Conservation (phyloP, 2,329 filamentous ascomycete species). For the Camillea tinctor region DNA sequence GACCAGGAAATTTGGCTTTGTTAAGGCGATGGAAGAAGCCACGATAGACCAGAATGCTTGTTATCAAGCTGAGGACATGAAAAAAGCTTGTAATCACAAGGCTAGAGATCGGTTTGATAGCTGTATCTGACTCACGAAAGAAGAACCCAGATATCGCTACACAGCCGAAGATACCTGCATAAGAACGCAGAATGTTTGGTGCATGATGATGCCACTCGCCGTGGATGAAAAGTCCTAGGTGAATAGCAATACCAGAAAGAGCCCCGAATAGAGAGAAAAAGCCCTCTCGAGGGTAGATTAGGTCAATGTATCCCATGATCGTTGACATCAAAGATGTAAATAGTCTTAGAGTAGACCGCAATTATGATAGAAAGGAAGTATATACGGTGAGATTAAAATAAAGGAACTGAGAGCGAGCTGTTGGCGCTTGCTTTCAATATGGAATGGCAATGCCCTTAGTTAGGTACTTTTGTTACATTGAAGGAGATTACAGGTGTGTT, state of each 20-base stretch:
- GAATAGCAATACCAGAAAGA: slow-evolving; percentile 1
- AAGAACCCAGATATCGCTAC: neutral
- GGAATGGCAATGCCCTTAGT: too few relatives aligned
- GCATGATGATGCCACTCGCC: slow-evolving; percentile 29
- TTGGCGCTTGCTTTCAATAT: too few relatives aligned
- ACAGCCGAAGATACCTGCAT: slow-evolving; percentile 2
- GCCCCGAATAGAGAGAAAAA: too few relatives aligned
- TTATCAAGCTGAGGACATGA: slow-evolving; percentile 15
- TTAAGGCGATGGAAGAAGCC: slow-evolving; percentile 39
- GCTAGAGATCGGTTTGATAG: slow-evolving; percentile 5
- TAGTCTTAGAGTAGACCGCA: too few relatives aligned
- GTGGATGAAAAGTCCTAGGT: slow-evolving; percentile 21
- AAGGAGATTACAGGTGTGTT: too few relatives aligned
- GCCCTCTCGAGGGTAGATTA: too few relatives aligned
- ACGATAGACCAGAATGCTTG: slow-evolving; percentile 39
- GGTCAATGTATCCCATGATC: too few relatives aligned
- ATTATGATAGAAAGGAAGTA: too few relatives aligned
- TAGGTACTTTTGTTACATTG: too few relatives aligned
- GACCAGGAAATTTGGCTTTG: slow-evolving; percentile 36
- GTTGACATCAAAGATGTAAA: too few relatives aligned
- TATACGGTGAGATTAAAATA: too few relatives aligned
- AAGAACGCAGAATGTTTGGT: slow-evolving; percentile 16
- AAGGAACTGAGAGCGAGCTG: too few relatives aligned
- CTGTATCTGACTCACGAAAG: neutral
- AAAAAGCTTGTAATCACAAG: neutral